Base-by-base conservation (phyloP, 371 early-diverging fungal genomes). In the Entomophthora muscae region DNA sequence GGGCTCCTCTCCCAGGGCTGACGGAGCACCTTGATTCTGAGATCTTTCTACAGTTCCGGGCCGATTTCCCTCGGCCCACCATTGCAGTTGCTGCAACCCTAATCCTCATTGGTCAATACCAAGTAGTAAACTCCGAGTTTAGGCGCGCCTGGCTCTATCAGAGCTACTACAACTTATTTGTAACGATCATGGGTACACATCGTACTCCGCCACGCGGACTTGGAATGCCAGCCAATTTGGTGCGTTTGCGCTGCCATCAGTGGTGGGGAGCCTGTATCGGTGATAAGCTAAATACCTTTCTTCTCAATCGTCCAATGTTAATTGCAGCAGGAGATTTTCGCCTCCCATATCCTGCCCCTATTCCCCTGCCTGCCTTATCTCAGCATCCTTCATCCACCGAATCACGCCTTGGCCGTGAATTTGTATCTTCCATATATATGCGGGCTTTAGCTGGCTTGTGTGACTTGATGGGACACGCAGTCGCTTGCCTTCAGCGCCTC, bases 91-190 rank as follows among this genome's bases (percentile, higher is more conserved):
- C 42, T 21, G 42, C 42, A 33, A 22, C 22, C 26, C n/a, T 61
- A n/a, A 33, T 61, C 17, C n/a, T 61, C 7, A 61, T 61, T 7
- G 31, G 61, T 10, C 61, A 61, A 30, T 61, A 33, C 27, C 61
- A 61, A 51, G 12, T 33, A 10, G 61, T 23, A 17, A 21, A 17
- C 3, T 32, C 22, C n/a, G 33, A 61, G 42, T 61, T 61, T 33
- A 32, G 42, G 27, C 31, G 26, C 10, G 42, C 23, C 17, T 61
- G 61, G 59, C 30, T 23, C 23, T 61, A 22, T 61, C 23, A 21
- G 22, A n/a, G 33, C 7, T 61, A 61, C 27, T 28, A 58, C 59
- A 17, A 13, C 12, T 21, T 61, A 3, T 33, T 23, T n/a, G 10
- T 30, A 33, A 42, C 12, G 2, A 26, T 33, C 23, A 32, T 61